These are phyloP conservation scores for Nitzschia sp. DNA, from an alignment of 108 stramenopile species.

Conservation along the genomic window DNA sequence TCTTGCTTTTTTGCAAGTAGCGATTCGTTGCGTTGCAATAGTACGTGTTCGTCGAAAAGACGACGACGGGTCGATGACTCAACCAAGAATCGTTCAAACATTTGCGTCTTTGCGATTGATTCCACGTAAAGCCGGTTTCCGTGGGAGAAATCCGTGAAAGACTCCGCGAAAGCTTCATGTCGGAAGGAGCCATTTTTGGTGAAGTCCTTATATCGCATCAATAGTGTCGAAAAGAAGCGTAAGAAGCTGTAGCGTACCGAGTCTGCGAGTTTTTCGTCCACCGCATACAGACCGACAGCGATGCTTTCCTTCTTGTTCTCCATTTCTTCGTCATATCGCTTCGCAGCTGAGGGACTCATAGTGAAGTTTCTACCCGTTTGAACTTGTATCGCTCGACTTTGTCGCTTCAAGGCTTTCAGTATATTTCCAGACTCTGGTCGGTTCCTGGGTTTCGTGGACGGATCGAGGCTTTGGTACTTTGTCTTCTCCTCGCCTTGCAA, in stretches of 20 bases:
- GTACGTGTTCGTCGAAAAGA: constrained; percentile 86
- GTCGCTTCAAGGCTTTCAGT: constrained; percentile 19
- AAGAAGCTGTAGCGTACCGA: constrained; percentile 69
- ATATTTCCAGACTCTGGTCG: constrained; percentile 1
- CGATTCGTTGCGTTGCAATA: constrained; percentile 4
- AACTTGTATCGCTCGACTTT: constrained; percentile 27
- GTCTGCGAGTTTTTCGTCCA: constrained; percentile 1
- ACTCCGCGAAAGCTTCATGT: constrained; percentile 46
- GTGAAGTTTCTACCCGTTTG: constrained; percentile 1
- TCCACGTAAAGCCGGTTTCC: constrained; percentile 26
- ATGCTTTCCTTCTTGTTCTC: constrained; percentile 20
- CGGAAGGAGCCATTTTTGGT: constrained; percentile 39
- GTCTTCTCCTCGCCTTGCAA: constrained; percentile 11
- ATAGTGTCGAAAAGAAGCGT: constrained; percentile 67
- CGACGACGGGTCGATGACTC: constrained; percentile 50
- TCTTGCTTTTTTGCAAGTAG: neutral
- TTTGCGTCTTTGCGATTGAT: constrained; percentile 47
- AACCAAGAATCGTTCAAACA: constrained; percentile 78
- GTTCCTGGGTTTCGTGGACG: neutral
- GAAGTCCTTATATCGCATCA: constrained; percentile 60
- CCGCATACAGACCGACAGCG: constrained; percentile 11
- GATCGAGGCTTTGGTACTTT: constrained; percentile 1
- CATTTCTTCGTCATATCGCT: constrained; percentile 6
- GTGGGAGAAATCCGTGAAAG: constrained; percentile 18
- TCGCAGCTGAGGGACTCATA: neutral